Conservation (phyloP, 2,329 filamentous ascomycete species). For the Fusarium algeriense region DNA sequence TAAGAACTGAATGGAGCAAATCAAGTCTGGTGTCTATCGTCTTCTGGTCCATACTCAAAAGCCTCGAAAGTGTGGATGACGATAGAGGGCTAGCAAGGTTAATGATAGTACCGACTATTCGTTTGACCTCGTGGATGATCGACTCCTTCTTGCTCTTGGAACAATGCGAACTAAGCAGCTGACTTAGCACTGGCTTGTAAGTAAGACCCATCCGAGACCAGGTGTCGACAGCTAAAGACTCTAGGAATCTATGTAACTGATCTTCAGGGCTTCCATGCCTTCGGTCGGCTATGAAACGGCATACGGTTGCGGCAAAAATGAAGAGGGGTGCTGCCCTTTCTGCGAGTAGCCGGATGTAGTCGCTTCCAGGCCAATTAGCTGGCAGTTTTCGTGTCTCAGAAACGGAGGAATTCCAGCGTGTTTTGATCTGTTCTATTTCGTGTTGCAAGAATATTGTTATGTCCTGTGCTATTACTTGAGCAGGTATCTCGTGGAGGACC, state of each 20-base stretch:
- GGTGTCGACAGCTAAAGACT: fast-evolving
- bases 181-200: not conserved
- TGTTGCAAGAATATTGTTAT: slow-evolving; percentile 32
- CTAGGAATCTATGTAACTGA: not conserved
- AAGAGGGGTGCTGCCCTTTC: not conserved
- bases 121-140: not conserved
- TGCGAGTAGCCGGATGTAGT: not conserved
- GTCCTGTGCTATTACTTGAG: slow-evolving; percentile 51
- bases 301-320: not conserved
- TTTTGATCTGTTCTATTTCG: not conserved
- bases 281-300: not conserved
- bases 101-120: not conserved
- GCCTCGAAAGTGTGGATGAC: not conserved
- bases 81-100: not conserved
- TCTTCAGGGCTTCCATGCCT: not conserved
- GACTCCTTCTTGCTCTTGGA: not conserved
- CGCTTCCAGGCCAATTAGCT: not conserved
- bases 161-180: not conserved
- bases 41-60: not conserved
- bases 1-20: not conserved
- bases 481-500: slow-evolving; percentile 53
- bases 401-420: fast-evolving
- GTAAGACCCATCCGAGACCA: fast-evolving
- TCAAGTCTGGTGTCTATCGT: not conserved
- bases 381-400: not conserved